Percentiles rank a stretch among this genome's conserved stretches.
Conservation (phyloP, 768 basidiomycete species). For the Cystobasidium tubakii region DNA sequence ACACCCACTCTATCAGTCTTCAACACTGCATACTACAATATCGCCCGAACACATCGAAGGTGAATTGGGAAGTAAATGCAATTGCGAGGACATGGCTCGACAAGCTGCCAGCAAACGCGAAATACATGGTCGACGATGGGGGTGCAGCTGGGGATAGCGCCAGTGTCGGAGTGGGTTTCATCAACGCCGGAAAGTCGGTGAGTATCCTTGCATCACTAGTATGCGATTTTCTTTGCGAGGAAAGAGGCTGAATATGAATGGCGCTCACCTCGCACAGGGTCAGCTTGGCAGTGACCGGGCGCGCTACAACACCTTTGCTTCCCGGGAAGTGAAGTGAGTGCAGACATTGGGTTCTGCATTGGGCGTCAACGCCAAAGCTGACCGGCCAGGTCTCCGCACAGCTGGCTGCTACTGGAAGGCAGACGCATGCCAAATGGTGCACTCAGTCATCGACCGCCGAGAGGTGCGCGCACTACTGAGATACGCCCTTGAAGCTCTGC, state of each 20-base stretch:
- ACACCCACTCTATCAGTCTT: constrained; percentile 54
- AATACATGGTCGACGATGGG: constrained; percentile 56
- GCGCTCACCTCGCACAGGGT: background rate
- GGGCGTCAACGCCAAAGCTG: constrained; percentile 56
- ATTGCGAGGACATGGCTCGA: constrained; percentile 55
- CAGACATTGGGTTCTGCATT: background rate
- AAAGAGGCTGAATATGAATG: too few relatives aligned
- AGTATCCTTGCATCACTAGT: too few relatives aligned
- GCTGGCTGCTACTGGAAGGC: constrained; percentile 45
- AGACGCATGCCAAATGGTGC: constrained; percentile 56
- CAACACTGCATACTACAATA: constrained; percentile 44
- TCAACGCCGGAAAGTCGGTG: background rate
- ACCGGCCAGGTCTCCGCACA: background rate
- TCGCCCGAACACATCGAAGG: background rate
- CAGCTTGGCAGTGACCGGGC: background rate
- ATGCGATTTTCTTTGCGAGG: background rate
- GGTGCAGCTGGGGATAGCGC: constrained; percentile 68
- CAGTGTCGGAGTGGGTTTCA: constrained; percentile 36
- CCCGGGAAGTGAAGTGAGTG: constrained; percentile 54
- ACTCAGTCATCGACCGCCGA: constrained; percentile 61
- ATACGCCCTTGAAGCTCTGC: too few relatives aligned
- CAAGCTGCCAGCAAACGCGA: constrained; percentile 47
- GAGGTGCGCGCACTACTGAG: constrained; percentile 53
- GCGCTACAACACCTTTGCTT: constrained; percentile 45
- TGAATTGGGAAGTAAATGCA: constrained; percentile 43